phyloP scores from a whole-genome alignment of 2,329 filamentous ascomycete species.

The Akanthomyces muscarius region DNA sequence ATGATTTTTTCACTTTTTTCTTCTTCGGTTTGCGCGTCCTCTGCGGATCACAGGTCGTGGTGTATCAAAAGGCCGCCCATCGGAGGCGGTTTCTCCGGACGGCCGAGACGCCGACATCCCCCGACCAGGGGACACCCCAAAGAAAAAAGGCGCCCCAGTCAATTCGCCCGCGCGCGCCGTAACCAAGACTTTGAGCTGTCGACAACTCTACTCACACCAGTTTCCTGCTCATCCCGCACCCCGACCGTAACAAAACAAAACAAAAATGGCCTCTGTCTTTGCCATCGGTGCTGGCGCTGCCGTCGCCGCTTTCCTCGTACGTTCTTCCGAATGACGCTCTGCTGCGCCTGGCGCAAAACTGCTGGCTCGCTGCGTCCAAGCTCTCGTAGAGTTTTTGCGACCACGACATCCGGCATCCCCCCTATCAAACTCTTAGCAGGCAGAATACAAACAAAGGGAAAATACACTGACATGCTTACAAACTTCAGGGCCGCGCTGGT shows the following conservation, averaged over 20 bases:
- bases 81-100: slow-evolving; percentile 13
- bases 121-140: not conserved
- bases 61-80: not conserved
- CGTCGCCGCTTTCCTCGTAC: slow-evolving; percentile 49
- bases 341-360: not conserved
- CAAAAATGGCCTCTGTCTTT: slow-evolving; percentile 41
- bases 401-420: not conserved
- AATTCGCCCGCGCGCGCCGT: not conserved
- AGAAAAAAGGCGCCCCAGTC: slow-evolving; percentile 13
- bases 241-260: not conserved
- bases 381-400: not conserved
- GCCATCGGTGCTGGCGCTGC: slow-evolving; percentile 46
- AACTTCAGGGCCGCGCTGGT: slow-evolving; percentile 78
- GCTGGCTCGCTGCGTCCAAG: too few relatives aligned
- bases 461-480: slow-evolving; percentile 18
- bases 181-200: not conserved
- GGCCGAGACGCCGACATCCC: slow-evolving; percentile 8
- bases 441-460: not conserved
- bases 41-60: too few relatives aligned
- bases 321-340: slow-evolving; percentile 18
- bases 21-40: too few relatives aligned
- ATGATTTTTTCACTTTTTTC: too few relatives aligned
- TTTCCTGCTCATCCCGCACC: not conserved
- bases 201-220: not conserved
- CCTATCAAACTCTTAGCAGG: not conserved